Conservation (phyloP, 352 stramenopile species). For the Phytophthora agathidicida region DNA sequence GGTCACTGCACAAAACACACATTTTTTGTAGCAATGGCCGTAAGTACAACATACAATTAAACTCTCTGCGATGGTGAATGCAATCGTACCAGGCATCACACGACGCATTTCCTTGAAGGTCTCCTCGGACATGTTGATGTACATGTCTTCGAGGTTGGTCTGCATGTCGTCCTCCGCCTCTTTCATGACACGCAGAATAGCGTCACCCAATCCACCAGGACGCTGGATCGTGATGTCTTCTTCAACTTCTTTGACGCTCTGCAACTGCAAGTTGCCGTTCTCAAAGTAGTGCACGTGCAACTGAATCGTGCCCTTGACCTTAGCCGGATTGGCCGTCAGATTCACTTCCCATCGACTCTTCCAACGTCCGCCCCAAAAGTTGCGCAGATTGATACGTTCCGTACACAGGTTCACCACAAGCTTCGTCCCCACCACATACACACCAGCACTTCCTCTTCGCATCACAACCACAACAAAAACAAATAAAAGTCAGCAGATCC, state of each 20-base stretch:
- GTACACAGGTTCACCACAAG: constrained; percentile 84
- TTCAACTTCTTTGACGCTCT: constrained; percentile 78
- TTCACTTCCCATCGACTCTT: constrained; percentile 85
- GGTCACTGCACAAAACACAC: constrained; percentile 52
- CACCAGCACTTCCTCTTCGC: constrained; percentile 74
- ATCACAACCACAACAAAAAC: neutral
- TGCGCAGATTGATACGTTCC: constrained; percentile 89
- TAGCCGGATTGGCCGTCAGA: constrained; percentile 50
- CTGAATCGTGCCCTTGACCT: constrained; percentile 66
- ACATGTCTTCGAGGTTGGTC: constrained; percentile 93
- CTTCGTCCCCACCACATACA: constrained; percentile 70
- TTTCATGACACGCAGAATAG: constrained; percentile 78
- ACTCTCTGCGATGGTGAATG: neutral
- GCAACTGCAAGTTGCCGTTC: constrained; percentile 95
- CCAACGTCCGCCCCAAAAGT: constrained; percentile 90
- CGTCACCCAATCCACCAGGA: constrained; percentile 57
- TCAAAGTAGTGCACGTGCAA: constrained; percentile 96
- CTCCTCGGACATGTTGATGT: constrained; percentile 95
- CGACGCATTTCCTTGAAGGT: constrained; percentile 95
- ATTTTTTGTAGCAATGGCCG: neutral
- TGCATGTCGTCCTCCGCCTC: constrained; percentile 87
- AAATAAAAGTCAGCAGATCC: constrained; percentile 4
- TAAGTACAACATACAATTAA: constrained; percentile 2
- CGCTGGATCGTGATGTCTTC: constrained; percentile 54
- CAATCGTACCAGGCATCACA: constrained; percentile 87